A percentile compares a stretch with the other conserved stretches of the same genome.
phyloP scores from a whole-genome alignment of 2,329 filamentous ascomycete species.

The Blumeriella jaapii region DNA sequence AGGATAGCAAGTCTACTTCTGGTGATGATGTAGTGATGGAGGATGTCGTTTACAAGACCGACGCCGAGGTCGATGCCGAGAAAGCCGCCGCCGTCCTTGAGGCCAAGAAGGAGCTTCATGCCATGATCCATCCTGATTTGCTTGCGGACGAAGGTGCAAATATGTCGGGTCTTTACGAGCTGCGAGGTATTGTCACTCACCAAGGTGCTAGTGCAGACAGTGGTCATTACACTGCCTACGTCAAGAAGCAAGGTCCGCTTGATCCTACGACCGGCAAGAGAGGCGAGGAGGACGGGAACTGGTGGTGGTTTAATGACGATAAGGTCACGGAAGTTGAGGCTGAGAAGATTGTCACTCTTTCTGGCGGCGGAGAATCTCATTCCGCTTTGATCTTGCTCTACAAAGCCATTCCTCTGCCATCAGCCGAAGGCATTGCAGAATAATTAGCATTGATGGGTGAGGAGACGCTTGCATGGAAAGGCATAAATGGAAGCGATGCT shows the following conservation, averaged over 20 bases:
- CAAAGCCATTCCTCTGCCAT: conserved; percentile 58
- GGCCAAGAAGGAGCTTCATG: conserved; percentile 80
- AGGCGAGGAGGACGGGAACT: conserved; percentile 78
- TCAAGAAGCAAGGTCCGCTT: conserved; percentile 74
- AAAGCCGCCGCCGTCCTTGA: conserved; percentile 60
- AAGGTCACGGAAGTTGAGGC: conserved; percentile 84
- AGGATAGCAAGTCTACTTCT: conserved; percentile 34
- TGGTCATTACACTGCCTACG: conserved; percentile 94
- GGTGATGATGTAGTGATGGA: conserved; percentile 64
- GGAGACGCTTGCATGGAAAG: conserved; percentile 9
- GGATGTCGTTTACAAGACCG: conserved; percentile 62
- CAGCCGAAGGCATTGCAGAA: conserved; percentile 34
- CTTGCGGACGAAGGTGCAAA: conserved; percentile 73
- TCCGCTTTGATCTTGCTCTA: conserved; percentile 75
- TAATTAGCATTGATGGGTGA: conserved; percentile 7
- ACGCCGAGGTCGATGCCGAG: conserved; percentile 85
- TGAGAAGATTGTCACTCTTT: conserved; percentile 82
- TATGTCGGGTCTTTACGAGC: conserved; percentile 89
- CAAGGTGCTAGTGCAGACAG: conserved; percentile 95
- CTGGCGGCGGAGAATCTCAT: conserved; percentile 81
- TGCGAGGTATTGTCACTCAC: conserved; percentile 88
- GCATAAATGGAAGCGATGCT: conserved; percentile 8
- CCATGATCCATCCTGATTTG: conserved; percentile 64
- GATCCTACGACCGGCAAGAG: conserved; percentile 68
- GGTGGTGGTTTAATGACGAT: conserved; percentile 99